Conservation (phyloP, 768 basidiomycete genomes). For the Termitomyces eurrhizus region DNA sequence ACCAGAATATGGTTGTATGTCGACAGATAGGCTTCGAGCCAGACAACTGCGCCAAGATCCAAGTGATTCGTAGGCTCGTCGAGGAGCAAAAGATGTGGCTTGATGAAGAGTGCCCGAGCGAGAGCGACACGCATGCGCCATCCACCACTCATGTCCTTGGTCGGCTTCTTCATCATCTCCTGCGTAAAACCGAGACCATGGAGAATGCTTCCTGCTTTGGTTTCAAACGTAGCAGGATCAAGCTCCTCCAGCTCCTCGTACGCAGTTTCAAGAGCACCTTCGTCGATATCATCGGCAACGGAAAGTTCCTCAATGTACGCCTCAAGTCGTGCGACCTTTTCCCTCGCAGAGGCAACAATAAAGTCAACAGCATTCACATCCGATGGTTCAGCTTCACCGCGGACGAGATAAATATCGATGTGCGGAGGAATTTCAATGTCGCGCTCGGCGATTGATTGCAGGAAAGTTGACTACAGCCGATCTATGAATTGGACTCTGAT, state of each 20-base stretch:
- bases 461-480: slow-evolving; percentile 76
- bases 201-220: slow-evolving; percentile 94
- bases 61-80: slow-evolving; percentile 94
- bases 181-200: slow-evolving; percentile 93
- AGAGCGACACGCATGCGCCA: slow-evolving; percentile 99
- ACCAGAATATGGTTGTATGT: slow-evolving; percentile 99
- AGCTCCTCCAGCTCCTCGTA: slow-evolving; percentile 98
- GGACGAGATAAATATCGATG: slow-evolving; percentile 96
- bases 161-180: slow-evolving; percentile 93
- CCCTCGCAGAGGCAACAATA: slow-evolving; percentile 88
- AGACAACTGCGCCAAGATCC: slow-evolving; percentile 96
- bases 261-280: slow-evolving; percentile 77
- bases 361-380: slow-evolving; percentile 97
- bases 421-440: slow-evolving; percentile 93
- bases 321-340: slow-evolving; percentile 92
- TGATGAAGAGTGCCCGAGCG: slow-evolving; percentile 92
- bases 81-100: slow-evolving; percentile 91
- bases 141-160: slow-evolving; percentile 98
- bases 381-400: slow-evolving; percentile 93
- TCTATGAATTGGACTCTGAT: neutral
- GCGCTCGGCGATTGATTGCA: slow-evolving; percentile 92
- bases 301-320: slow-evolving; percentile 92
- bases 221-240: slow-evolving; percentile 93
- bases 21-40: slow-evolving; percentile 96
- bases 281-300: slow-evolving; percentile 85